Evolutionary conservation across 2,329 filamentous ascomycete species (phyloP), one percentile per base, ranked within the genome.

Genomic region (Byssoonygena ceratinophila): DNA sequence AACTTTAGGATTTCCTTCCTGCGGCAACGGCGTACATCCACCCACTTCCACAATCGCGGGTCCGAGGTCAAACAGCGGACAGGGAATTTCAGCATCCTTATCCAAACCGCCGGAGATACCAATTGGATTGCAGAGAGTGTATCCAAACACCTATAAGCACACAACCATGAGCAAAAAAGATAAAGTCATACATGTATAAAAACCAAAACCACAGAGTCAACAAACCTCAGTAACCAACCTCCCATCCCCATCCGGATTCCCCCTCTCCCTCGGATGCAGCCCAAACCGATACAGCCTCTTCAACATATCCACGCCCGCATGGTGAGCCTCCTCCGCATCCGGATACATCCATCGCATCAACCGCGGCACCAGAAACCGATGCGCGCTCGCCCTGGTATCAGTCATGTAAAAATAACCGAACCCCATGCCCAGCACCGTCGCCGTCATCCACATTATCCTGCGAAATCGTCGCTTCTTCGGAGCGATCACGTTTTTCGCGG

Each of bases 91-190:
- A 51, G 84, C 92, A 64, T 94, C 80, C 75, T 98, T 97, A 74
- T 97, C 92, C 40, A 98, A 81, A 8, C 92, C 92, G 4, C 88
- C 92, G n/a, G 88, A 94, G 57, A 94, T 95, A 53, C 85, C 92
- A 61, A 98, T 82, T 1, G 92, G 92, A 69, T 96, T 97, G 61
- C 79, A 75, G 44, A 98, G 71, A 3, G 73, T 76, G 56, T 84
- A 79, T 32, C 85, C 88, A 65, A 94, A 96, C 18, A 97, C 83
- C 66, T 73, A 55, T 22, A 31, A 27, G 48, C 5, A 49, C 23
- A 29, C 9, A 37, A 48, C 11, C 9, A 36, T 14, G 18, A 45
- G 8, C 18, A n/a, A 29, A 31, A 27, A 27, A 25, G 14, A n/a
- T 27, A 34, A 34, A 37, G n/a, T 12, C 14, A 16, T 3, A 4